Evolutionary conservation across 1,284 basidiomycete species (phyloP).

Genomic region (Agaricales sp.): DNA sequence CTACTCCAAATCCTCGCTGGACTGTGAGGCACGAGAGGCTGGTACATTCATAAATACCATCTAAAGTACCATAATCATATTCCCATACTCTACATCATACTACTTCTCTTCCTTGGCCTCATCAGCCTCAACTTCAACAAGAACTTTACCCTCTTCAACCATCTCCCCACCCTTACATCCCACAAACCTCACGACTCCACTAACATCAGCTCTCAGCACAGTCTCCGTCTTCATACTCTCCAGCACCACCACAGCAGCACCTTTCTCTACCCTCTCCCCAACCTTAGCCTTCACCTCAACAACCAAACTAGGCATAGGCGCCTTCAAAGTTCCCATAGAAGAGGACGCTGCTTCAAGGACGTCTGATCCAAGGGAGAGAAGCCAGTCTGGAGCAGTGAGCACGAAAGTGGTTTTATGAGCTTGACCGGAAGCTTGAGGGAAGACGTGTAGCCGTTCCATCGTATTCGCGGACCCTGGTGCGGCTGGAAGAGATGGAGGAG

Average conservation of each 20-base stretch:
- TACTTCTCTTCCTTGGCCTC: constrained; percentile 1
- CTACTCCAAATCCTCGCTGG: too few relatives aligned
- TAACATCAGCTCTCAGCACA: constrained; percentile 60
- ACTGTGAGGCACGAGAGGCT: too few relatives aligned
- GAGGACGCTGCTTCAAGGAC: constrained; percentile 30
- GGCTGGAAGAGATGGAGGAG: constrained; percentile 37
- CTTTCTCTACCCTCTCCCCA: constrained; percentile 73
- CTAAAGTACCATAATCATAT: constrained; percentile 18
- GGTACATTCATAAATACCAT: too few relatives aligned
- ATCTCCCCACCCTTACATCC: constrained; percentile 77
- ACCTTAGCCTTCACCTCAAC: constrained; percentile 75
- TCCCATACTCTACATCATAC: not conserved
- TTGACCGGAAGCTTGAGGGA: constrained; percentile 24
- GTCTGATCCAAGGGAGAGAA: constrained; percentile 50
- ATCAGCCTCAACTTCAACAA: constrained; percentile 55
- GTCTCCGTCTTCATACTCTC: constrained; percentile 98
- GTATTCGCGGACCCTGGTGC: constrained; percentile 35
- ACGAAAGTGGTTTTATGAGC: constrained; percentile 50
- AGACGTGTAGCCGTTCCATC: constrained; percentile 65
- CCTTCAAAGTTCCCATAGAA: constrained; percentile 45
- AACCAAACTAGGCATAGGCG: constrained; percentile 86
- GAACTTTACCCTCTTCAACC: constrained; percentile 77
- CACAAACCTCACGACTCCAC: constrained; percentile 61
- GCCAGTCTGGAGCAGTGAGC: constrained; percentile 56
- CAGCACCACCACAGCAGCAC: constrained; percentile 73